These are phyloP conservation scores for Crithidia thermophila DNA, from an alignment of 208 protist genomes.

Conservation along the genomic window DNA sequence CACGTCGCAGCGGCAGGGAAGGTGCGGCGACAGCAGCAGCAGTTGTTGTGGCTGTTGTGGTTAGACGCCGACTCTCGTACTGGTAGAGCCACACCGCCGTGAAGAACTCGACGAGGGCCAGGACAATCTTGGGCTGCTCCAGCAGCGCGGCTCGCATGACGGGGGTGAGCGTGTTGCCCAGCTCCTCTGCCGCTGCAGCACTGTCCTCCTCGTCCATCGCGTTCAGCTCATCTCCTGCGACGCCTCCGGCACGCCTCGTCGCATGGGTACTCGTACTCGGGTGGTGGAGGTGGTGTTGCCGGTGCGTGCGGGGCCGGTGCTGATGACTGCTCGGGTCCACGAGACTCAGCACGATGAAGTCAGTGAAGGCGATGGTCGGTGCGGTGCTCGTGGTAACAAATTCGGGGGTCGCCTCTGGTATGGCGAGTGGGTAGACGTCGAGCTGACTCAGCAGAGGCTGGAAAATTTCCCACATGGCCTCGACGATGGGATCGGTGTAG, in stretches of 20 bases:
- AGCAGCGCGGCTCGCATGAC: slow-evolving; percentile 58
- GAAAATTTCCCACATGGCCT: slow-evolving; percentile 78
- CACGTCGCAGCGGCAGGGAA: slow-evolving; percentile 17
- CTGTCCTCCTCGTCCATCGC: slow-evolving; percentile 24
- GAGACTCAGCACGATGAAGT: slow-evolving; percentile 21
- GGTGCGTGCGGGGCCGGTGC: background rate
- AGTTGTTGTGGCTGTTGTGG: slow-evolving; percentile 22
- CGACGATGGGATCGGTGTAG: slow-evolving; percentile 68
- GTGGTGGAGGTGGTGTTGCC: background rate
- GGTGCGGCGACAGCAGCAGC: background rate
- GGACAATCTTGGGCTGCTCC: slow-evolving; percentile 58
- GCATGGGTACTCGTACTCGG: too few relatives aligned
- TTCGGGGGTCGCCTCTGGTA: slow-evolving; percentile 18
- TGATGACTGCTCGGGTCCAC: background rate
- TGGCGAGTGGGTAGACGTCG: slow-evolving; percentile 39
- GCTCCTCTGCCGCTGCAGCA: slow-evolving; percentile 12
- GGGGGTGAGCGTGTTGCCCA: slow-evolving; percentile 32
- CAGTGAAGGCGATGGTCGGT: slow-evolving; percentile 17
- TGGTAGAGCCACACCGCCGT: slow-evolving; percentile 50
- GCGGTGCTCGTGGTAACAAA: slow-evolving; percentile 13
- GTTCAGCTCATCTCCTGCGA: too few relatives aligned
- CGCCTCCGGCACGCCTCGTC: background rate
- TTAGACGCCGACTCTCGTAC: slow-evolving; percentile 3
- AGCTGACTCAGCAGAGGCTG: slow-evolving; percentile 44
- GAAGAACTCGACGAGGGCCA: slow-evolving; percentile 82